A percentile compares a stretch with the other conserved stretches of the same genome.
These are phyloP conservation scores for Xylariaceae sp. DNA, from an alignment of 2,329 filamentous ascomycete genomes.

Conservation along the genomic window DNA sequence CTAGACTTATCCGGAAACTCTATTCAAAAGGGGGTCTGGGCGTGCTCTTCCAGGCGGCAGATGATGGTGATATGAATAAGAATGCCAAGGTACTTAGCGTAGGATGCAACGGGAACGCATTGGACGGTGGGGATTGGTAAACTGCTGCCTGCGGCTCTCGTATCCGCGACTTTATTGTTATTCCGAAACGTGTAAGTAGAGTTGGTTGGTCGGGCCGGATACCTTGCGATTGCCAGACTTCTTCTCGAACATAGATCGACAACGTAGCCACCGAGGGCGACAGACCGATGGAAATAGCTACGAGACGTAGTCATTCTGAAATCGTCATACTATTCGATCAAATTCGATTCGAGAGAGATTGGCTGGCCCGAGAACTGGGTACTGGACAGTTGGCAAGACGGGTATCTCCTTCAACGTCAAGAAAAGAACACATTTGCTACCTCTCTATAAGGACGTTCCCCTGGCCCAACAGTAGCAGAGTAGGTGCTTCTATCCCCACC, in stretches of 20 bases:
- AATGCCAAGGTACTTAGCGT: slow-evolving; percentile 31
- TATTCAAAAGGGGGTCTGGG: slow-evolving; percentile 32
- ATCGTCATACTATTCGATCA: slow-evolving; percentile 32
- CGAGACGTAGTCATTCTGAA: slow-evolving; percentile 31
- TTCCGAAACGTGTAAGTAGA: slow-evolving; percentile 9
- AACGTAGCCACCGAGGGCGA: slow-evolving; percentile 33
- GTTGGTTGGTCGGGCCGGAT: slow-evolving; percentile 33
- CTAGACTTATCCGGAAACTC: slow-evolving; percentile 30
- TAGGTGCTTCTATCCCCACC: too few species aligned
- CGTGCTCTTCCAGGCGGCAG: slow-evolving; percentile 34
- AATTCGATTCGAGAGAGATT: slow-evolving; percentile 23
- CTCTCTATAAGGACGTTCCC: too few species aligned
- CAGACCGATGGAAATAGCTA: slow-evolving; percentile 31
- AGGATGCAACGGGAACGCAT: slow-evolving; percentile 34
- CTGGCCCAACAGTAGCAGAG: too few species aligned
- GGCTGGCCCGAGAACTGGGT: slow-evolving; percentile 20
- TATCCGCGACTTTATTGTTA: not conserved
- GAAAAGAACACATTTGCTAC: too few species aligned
- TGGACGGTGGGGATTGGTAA: slow-evolving; percentile 33
- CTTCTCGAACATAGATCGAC: slow-evolving; percentile 31
- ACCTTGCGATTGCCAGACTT: slow-evolving; percentile 29
- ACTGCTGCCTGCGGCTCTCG: not conserved
- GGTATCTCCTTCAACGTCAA: too few species aligned
- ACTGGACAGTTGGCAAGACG: slow-evolving; percentile 6
- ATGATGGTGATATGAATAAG: slow-evolving; percentile 31